Base-by-base conservation (phyloP, 2,329 filamentous ascomycete species). In the Raffaelea deltoideospora region DNA sequence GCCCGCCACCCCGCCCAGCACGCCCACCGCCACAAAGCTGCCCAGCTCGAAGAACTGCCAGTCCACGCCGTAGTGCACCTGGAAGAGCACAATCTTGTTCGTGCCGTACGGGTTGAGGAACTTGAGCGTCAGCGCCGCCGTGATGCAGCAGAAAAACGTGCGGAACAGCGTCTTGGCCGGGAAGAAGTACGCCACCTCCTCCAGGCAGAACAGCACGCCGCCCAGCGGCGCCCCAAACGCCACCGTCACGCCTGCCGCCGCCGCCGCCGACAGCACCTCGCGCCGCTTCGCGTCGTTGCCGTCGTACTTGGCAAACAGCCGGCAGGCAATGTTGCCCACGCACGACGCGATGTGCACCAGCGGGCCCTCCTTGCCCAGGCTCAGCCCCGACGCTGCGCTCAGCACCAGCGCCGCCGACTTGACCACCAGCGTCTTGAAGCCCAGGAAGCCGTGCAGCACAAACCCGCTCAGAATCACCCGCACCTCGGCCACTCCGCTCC, bases 401-500 rank as follows among this genome's bases (percentile, higher is more conserved):
- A 96, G 66, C 40, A 95, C 72, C 33, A 98, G 63, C 13, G 79
- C 86, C 14, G 81, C 49, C 1, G 83, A 82, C 54, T 98, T 98
- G 58, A 93, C 71, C 5, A 88, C 57, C 22, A 98, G 66, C 0
- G 90, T 96, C 51, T 80, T 82, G 28, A 93, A 57, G 47, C 90
- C 90, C 8, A 98, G 69, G 53, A 96, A 96, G 1, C 90, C 88
- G 63, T 96, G 90, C 38, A 98, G 64, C 38, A 98, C 88, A 50
- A 96, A 98, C 6, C 90, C 90, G 49, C 86, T 95, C n/a, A 96
- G 71, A 40, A 96, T 96, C 41, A 96, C 90, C 45, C 90, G 87
- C 38, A 96, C 88, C 60, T 98, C 90, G 7, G 90, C 90, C 11
- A 98, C 90, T 48, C 90, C 90, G 57, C 86, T 94, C 34, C 90